A percentile compares a stretch with the other conserved stretches of the same genome.
phyloP scores from a whole-genome alignment of 768 basidiomycete genomes.

The Podaxis sp. region DNA sequence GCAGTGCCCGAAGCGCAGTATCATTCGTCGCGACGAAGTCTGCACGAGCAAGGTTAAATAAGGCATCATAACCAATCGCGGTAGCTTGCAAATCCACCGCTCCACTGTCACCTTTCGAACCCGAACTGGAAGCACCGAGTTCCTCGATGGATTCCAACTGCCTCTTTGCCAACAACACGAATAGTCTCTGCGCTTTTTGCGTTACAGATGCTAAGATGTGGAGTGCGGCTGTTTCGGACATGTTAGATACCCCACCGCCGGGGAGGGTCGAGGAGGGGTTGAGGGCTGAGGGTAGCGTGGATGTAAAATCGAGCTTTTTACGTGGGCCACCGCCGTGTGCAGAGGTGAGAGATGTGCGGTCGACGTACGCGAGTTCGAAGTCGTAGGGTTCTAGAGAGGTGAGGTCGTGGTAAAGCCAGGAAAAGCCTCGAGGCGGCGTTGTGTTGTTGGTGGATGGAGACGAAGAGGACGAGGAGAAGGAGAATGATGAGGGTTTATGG shows the following conservation, averaged over 20 bases:
- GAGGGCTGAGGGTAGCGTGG: constrained; percentile 20
- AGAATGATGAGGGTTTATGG: no score
- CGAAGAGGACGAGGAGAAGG: no score
- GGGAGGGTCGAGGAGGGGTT: constrained; percentile 21
- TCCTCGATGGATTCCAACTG: constrained; percentile 67
- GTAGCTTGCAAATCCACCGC: constrained; percentile 48
- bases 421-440: constrained; percentile 47
- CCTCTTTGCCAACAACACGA: constrained; percentile 63
- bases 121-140: constrained; percentile 26
- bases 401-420: constrained; percentile 88
- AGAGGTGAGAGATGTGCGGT: constrained; percentile 61
- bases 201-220: constrained; percentile 89
- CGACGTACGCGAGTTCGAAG: constrained; percentile 67
- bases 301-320: no score
- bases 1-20: constrained; percentile 73
- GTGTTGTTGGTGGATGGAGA: constrained; percentile 11
- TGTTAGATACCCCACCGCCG: constrained; percentile 26
- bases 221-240: constrained; percentile 73
- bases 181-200: constrained; percentile 82
- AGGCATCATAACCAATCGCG: constrained; percentile 61
- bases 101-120: constrained; percentile 8
- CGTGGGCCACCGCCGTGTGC: constrained; percentile 24
- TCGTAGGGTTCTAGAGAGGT: constrained; percentile 86
- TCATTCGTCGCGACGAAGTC: constrained; percentile 86
- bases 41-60: constrained; percentile 67